Conservation (phyloP, 768 basidiomycete species). For the Pholiota molesta region DNA sequence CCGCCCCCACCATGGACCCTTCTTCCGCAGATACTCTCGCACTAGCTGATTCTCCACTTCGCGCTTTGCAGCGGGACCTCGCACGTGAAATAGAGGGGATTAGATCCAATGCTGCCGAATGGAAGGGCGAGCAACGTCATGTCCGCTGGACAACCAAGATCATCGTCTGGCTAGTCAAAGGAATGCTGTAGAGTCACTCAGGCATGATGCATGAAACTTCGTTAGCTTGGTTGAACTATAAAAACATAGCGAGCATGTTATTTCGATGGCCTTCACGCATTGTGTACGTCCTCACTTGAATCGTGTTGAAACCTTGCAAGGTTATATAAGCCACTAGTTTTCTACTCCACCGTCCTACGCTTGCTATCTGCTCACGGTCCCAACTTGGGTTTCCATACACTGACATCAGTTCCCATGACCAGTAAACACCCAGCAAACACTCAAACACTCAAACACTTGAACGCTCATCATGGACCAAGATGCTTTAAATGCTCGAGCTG, state of each 20-base stretch:
- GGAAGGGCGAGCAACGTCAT: slow-evolving; percentile 60
- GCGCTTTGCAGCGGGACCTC: slow-evolving; percentile 48
- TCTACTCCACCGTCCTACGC: too few species aligned
- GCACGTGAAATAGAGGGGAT: slow-evolving; percentile 57
- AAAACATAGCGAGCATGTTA: not conserved
- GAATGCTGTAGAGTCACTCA: slow-evolving; percentile 54
- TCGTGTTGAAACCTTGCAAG: too few species aligned
- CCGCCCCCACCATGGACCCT: slow-evolving; percentile 11
- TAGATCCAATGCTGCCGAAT: slow-evolving; percentile 50
- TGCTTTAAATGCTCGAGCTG: not conserved
- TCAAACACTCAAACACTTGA: too few species aligned
- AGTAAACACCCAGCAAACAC: too few species aligned
- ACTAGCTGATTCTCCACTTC: slow-evolving; percentile 16
- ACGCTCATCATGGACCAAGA: too few species aligned
- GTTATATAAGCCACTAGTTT: too few species aligned
- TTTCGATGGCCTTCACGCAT: not conserved
- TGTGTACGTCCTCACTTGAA: not conserved
- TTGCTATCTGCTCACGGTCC: too few species aligned
- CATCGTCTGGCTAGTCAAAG: slow-evolving; percentile 64
- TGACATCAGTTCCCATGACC: too few species aligned
- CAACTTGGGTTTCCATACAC: too few species aligned
- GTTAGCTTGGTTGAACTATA: too few species aligned
- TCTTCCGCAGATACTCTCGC: slow-evolving; percentile 2
- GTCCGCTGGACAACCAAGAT: slow-evolving; percentile 67
- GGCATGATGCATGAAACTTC: not conserved